Conservation (phyloP, 2,329 filamentous ascomycete genomes). For the Xylaria polymorpha region DNA sequence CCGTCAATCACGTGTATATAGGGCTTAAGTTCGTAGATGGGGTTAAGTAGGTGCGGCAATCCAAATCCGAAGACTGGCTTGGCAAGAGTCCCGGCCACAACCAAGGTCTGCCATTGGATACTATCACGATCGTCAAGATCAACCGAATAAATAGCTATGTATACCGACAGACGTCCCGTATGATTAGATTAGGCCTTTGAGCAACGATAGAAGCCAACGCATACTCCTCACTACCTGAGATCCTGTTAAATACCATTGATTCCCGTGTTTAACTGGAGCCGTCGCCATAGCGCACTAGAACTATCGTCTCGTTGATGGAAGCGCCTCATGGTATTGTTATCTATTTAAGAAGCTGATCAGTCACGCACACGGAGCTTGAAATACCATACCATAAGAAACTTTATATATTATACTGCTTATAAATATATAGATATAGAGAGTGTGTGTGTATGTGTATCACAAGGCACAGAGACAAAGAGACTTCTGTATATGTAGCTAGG, state of each 20-base stretch:
- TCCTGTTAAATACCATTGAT: no score
- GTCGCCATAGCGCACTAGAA: slow-evolving; percentile 36
- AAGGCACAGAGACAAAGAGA: no score
- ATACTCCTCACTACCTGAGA: no score
- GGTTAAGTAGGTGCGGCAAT: slow-evolving; percentile 40
- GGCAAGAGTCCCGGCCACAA: slow-evolving; percentile 42
- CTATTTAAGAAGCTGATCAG: slow-evolving; percentile 21
- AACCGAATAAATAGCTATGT: no score
- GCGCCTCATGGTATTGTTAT: slow-evolving; percentile 37
- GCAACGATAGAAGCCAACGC: no score
- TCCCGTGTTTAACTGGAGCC: slow-evolving; percentile 36
- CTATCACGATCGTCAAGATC: no score
- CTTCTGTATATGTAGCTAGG: no score
- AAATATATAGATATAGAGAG: no score
- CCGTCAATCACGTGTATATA: slow-evolving; percentile 41
- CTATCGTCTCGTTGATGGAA: slow-evolving; percentile 23
- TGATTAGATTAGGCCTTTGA: no score
- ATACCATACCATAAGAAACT: background rate
- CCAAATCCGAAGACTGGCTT: slow-evolving; percentile 42
- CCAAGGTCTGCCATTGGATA: slow-evolving; percentile 36
- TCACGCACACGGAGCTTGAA: background rate
- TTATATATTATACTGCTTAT: no score
- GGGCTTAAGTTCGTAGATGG: slow-evolving; percentile 40
- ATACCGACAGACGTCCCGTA: no score
- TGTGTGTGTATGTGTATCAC: no score